Base-by-base conservation (phyloP, 441 rosid species). In the Rhodomyrtus psidioides region DNA sequence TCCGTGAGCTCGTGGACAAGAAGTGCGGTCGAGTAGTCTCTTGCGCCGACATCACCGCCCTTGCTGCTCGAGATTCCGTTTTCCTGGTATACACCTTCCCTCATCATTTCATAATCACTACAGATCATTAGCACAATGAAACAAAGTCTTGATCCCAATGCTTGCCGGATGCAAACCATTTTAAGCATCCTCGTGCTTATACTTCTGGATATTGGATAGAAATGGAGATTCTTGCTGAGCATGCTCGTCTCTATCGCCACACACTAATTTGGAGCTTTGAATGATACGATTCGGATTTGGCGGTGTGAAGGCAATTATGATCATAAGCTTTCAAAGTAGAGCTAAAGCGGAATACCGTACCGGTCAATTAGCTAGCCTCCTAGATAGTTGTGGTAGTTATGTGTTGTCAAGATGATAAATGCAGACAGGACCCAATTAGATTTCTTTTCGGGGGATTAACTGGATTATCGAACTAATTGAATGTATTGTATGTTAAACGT, bases 41-140 rank as follows among this genome's bases (percentile, higher is more conserved):
- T 83, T 95, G 98, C 55, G 79, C 97, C 7, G 99, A 96, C 86
- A 88, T 95, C 26, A 90, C 89, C 1, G 95, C 98, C 42, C 82
- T 96, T 5, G 97, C 99, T 4, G 96, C 98, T 10, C 98, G 99
- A 1, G 98, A 95, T 84, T 91, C 98, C 30, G 92, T 95, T 88
- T 82, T 59, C 89, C 86, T 95, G 87, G 99, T 94, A 92, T 55
- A 28, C 60, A 84, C 53, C 34, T 90, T 88, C 79, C 87, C 82
- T 84, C 44, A 15, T 81, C 58, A n/a, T 49, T 53, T 27, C n/a
- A 76, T 44, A 54, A 28, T 44, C 53, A 14, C 57, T 70, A 74
- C 9, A 46, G 53, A 70, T 42, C 19, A 46, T 13, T 53, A 10
- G 39, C 49, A 1, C 49, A 34, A 49, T 46, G 39, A 65, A 62